Evolutionary conservation across 345 rosid genomes (phyloP), one percentile per base, ranked within the genome.

Genomic region (Excoecaria cochinchinensis): DNA sequence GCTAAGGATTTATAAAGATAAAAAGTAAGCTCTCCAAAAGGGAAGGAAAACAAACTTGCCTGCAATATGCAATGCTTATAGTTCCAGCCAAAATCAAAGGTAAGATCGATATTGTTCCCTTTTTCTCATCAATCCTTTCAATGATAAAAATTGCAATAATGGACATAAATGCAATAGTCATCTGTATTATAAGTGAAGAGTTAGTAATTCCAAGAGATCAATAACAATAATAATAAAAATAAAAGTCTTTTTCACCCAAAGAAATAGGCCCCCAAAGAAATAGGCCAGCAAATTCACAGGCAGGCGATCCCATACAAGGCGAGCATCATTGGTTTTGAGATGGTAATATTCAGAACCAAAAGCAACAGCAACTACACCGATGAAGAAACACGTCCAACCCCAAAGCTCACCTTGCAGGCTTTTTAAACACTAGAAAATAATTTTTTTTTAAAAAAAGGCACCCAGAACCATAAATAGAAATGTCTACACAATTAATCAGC

Each of bases 271-370:
- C n/a, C n/a, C n/a, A n/a, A n/a, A n/a, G n/a, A n/a, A 4, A 13
- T 31, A n/a, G 42, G 36, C 12, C 71, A 48, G n/a, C 19, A 75
- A 71, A 81, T 87, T 77, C 77, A 95, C 97, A 0, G 97, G 95
- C 77, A 95, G 88, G 21, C 99, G 97, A 85, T 95, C 99, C 97
- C 97, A 95, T 57, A 92, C 94, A 71, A 95, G 99, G 4, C 88
- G 83, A 22, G 89, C 89, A 85, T 95, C 98, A 72, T 95, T 68
- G 10, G 99, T 98, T 67, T 87, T 79, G 67, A 95, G 97, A 89
- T 95, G 99, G 82, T 92, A 92, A 83, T 92, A 95, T 6, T 90
- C 84, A 55, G 98, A 95, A 21, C 99, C 99, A 75, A 92, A 62
- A 53, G 85, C 95, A 84, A 92, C 97, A 52, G 94, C 93, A 8